A percentile compares a stretch with the other conserved stretches of the same genome.
Evolutionary conservation across 305 asterid genomes (phyloP).

Genomic region (Petunia hybrid): DNA sequence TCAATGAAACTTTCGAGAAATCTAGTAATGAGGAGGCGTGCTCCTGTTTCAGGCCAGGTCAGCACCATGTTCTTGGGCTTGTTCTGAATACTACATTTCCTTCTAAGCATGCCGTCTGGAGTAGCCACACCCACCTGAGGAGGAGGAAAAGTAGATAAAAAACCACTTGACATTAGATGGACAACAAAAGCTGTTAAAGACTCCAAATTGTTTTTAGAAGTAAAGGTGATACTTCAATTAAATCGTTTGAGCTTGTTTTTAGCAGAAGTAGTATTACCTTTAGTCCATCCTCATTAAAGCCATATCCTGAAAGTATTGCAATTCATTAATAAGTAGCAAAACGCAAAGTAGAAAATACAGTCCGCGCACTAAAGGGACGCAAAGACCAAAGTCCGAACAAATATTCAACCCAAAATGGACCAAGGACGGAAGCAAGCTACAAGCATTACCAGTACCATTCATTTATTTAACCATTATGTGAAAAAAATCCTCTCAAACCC

Average conservation of each 20-base stretch:
- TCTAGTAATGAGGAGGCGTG: slow-evolving; percentile 69
- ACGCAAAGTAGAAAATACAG: not conserved
- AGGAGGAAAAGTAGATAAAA: not conserved
- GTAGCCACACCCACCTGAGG: slow-evolving; percentile 81
- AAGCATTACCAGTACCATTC: not conserved
- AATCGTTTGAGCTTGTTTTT: not conserved
- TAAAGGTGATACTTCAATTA: not conserved
- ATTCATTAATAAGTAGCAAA: not conserved
- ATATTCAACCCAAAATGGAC: not conserved
- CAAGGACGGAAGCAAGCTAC: not conserved
- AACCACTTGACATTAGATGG: not conserved
- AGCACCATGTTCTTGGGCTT: slow-evolving; percentile 85
- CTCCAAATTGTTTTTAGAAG: not conserved
- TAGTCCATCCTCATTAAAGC: slow-evolving; percentile 82
- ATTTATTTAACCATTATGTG: not conserved
- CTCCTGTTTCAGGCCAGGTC: slow-evolving; percentile 85
- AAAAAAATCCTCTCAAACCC: not conserved
- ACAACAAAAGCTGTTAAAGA: not conserved
- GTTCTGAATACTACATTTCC: slow-evolving; percentile 44
- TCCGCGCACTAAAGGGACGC: not conserved
- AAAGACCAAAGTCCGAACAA: not conserved
- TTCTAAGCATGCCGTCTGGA: slow-evolving; percentile 65
- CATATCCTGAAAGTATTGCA: slow-evolving; percentile 64
- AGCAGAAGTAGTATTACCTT: slow-evolving; percentile 54
- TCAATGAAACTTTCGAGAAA: slow-evolving; percentile 67